phyloP scores from a whole-genome alignment of 129 eudicot genomes.

The Calendula officinalis region DNA sequence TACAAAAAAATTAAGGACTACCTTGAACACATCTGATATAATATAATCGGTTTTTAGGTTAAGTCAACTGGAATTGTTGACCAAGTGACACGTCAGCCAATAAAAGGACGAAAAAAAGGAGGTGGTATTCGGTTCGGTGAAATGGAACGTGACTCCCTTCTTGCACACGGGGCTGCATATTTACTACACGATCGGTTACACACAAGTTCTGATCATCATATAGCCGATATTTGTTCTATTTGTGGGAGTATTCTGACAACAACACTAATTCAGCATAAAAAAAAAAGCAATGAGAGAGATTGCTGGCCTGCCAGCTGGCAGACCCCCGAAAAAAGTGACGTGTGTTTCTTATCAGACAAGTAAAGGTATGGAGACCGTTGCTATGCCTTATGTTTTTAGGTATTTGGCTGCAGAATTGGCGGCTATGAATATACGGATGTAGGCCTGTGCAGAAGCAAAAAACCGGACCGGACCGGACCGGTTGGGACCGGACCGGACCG shows the following conservation, averaged over 20 bases:
- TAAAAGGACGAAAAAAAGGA: constrained; percentile 89
- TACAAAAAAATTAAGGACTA: too few relatives aligned
- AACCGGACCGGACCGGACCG: too few relatives aligned
- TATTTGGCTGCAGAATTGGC: constrained; percentile 90
- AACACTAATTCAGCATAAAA: constrained; percentile 49
- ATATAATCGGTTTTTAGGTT: constrained; percentile 45
- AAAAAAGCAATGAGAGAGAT: constrained; percentile 42
- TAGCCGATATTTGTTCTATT: constrained; percentile 83
- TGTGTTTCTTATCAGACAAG: constrained; percentile 72
- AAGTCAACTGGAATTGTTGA: constrained; percentile 87
- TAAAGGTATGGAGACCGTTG: constrained; percentile 93
- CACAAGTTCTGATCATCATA: constrained; percentile 78
- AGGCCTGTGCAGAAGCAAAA: too few relatives aligned
- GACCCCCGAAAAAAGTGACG: constrained; percentile 65
- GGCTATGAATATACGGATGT: constrained; percentile 86
- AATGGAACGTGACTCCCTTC: constrained; percentile 93
- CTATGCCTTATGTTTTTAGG: constrained; percentile 94
- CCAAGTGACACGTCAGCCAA: constrained; percentile 84
- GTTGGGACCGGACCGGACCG: too few relatives aligned
- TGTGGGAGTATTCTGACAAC: constrained; percentile 89
- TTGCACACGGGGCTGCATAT: constrained; percentile 97
- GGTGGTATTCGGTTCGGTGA: constrained; percentile 97
- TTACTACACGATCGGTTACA: constrained; percentile 87
- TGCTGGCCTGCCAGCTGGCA: constrained; percentile 62
- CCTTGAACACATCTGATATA: too few relatives aligned